Percentiles rank a stretch among this genome's conserved stretches.
Conservation (phyloP, 2,329 filamentous ascomycete genomes). For the Aureobasidium melanogenum region DNA sequence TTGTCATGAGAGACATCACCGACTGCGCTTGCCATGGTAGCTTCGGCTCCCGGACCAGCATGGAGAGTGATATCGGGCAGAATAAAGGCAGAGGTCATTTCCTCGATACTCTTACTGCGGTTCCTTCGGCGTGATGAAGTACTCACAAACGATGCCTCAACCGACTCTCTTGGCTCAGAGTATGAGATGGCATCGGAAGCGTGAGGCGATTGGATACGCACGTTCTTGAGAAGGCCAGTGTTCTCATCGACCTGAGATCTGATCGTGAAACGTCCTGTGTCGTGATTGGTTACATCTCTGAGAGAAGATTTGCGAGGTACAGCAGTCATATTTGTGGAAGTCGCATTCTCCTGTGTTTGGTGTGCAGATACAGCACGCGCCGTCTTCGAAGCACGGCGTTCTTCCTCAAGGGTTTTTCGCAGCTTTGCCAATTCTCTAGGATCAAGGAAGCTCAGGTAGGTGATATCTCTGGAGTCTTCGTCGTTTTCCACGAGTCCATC, state of each 20-base stretch:
- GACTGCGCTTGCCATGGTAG: slow-evolving; percentile 14
- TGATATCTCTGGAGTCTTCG: slow-evolving; percentile 33
- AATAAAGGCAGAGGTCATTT: slow-evolving; percentile 52
- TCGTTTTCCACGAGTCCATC: slow-evolving; percentile 17
- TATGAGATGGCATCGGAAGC: slow-evolving; percentile 21
- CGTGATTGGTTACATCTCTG: slow-evolving; percentile 39
- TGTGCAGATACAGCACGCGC: slow-evolving; percentile 23
- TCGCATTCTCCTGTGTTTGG: slow-evolving; percentile 28
- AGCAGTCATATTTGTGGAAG: slow-evolving; percentile 28
- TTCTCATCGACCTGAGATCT: slow-evolving; percentile 17
- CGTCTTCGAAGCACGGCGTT: slow-evolving; percentile 36
- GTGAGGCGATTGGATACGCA: slow-evolving; percentile 29
- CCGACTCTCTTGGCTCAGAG: slow-evolving; percentile 22
- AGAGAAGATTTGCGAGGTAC: slow-evolving; percentile 47
- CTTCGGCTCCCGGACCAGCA: slow-evolving; percentile 13
- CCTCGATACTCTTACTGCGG: slow-evolving; percentile 39
- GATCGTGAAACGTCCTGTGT: slow-evolving; percentile 24
- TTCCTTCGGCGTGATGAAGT: slow-evolving; percentile 40
- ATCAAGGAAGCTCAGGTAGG: slow-evolving; percentile 47
- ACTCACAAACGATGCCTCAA: slow-evolving; percentile 40
- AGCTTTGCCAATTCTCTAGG: slow-evolving; percentile 44
- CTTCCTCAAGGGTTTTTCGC: slow-evolving; percentile 47
- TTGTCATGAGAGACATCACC: slow-evolving; percentile 36
- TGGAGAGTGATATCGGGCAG: slow-evolving; percentile 53
- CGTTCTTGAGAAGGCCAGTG: slow-evolving; percentile 24